phyloP scores from a whole-genome alignment of 441 rosid genomes.

The Lepidium campestre region DNA sequence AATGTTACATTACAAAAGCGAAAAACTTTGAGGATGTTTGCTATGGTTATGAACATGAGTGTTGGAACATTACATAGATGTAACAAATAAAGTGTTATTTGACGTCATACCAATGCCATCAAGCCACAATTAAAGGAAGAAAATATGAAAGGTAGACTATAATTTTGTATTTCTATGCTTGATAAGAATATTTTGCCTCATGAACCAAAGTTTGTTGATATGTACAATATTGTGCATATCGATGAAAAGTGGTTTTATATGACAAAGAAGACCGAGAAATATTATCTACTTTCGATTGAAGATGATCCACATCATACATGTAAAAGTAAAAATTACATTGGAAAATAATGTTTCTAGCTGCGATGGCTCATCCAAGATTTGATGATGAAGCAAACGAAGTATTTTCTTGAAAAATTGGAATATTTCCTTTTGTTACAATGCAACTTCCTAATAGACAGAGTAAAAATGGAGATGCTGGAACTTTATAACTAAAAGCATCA shows the following conservation, averaged over 20 bases:
- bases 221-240: not conserved
- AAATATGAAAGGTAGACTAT: not conserved
- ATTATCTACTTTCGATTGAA: not conserved
- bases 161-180: not conserved
- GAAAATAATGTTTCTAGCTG: not conserved
- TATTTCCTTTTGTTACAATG: not conserved
- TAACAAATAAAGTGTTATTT: not conserved
- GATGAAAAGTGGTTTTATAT: conserved; percentile 6
- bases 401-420: not conserved
- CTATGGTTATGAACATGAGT: not conserved
- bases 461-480: not conserved
- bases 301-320: not conserved
- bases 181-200: not conserved
- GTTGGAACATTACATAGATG: not conserved
- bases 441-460: not conserved
- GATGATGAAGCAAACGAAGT: not conserved
- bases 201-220: not conserved
- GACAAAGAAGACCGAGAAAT: not conserved
- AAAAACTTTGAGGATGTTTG: not conserved
- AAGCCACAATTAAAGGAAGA: not conserved
- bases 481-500: not conserved
- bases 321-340: not conserved
- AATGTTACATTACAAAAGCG: not conserved
- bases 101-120: not conserved
- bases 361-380: not conserved